These are phyloP conservation scores for Hypoxylon cercidicola DNA, from an alignment of 495 filamentous ascomycete genomes.

Conservation along the genomic window DNA sequence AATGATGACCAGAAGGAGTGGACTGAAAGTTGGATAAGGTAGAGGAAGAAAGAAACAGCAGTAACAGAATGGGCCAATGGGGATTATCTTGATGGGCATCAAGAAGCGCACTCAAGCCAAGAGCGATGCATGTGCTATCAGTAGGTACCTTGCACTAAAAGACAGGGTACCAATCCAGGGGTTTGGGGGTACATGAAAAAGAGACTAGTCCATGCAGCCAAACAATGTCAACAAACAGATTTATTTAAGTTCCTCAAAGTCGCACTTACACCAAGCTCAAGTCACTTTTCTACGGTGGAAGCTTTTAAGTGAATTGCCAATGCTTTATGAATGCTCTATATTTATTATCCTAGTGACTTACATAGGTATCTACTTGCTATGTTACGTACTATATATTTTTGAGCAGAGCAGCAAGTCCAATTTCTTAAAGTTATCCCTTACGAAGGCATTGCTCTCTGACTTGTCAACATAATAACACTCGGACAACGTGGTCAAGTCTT, in stretches of 20 bases:
- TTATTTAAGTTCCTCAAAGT: too few relatives aligned
- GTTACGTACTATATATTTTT: neutral
- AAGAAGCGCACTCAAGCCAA: neutral
- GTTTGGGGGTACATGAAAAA: slow-evolving; percentile 12
- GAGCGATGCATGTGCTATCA: neutral
- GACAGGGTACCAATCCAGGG: slow-evolving; percentile 11
- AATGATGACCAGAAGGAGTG: slow-evolving; percentile 29
- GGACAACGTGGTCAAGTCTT: slow-evolving; percentile 33
- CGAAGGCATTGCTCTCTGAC: slow-evolving; percentile 11
- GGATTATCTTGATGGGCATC: neutral
- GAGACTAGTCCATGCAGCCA: slow-evolving; percentile 6
- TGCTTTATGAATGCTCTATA: too few relatives aligned
- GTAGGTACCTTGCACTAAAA: too few relatives aligned
- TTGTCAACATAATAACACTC: slow-evolving; percentile 29
- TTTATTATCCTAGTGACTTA: too few relatives aligned
- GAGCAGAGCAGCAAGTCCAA: neutral
- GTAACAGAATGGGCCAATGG: slow-evolving; percentile 10
- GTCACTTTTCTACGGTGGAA: too few relatives aligned
- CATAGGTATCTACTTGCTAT: too few relatives aligned
- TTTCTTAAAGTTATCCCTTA: neutral
- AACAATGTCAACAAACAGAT: too few relatives aligned
- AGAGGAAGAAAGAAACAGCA: slow-evolving; percentile 1
- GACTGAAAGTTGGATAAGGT: slow-evolving; percentile 27
- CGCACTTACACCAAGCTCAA: too few relatives aligned
- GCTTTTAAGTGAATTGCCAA: too few relatives aligned